A percentile compares a stretch with the other conserved stretches of the same genome.
phyloP scores from a whole-genome alignment of 352 stramenopile species.

The Phytophthora foliorum region DNA sequence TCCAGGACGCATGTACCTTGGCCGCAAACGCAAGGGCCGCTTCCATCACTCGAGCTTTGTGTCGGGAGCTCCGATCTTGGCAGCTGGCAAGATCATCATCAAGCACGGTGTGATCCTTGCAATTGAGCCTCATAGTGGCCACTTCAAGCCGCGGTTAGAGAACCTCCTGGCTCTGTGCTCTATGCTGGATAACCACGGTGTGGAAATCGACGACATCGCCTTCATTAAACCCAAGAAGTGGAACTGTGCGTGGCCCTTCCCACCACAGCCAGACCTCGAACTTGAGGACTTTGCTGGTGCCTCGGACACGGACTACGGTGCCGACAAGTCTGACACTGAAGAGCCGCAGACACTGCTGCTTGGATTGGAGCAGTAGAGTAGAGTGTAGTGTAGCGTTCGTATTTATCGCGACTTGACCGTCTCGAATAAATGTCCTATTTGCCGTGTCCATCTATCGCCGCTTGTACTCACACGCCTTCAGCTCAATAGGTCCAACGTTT shows the following conservation, averaged over 20 bases:
- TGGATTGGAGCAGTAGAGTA: slow-evolving; percentile 22
- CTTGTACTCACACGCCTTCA: slow-evolving; percentile 91
- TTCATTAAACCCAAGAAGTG: slow-evolving; percentile 83
- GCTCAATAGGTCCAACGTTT: slow-evolving; percentile 60
- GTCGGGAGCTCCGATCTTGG: slow-evolving; percentile 62
- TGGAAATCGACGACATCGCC: slow-evolving; percentile 52
- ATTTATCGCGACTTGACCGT: slow-evolving; percentile 32
- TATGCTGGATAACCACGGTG: slow-evolving; percentile 45
- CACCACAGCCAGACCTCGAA: slow-evolving; percentile 40
- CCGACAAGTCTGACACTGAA: slow-evolving; percentile 54
- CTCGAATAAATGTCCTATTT: slow-evolving; percentile 29
- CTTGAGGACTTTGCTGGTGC: slow-evolving; percentile 48
- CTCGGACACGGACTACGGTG: slow-evolving; percentile 59
- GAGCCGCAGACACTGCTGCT: slow-evolving; percentile 30
- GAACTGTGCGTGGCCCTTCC: slow-evolving; percentile 69
- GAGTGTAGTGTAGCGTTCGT: slow-evolving; percentile 20
- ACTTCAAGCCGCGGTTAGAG: slow-evolving; percentile 73
- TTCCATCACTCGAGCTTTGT: slow-evolving; percentile 89
- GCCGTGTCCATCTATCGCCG: slow-evolving; percentile 52
- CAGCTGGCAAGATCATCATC: slow-evolving; percentile 77
- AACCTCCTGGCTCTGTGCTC: slow-evolving; percentile 58
- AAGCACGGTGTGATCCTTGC: slow-evolving; percentile 62
- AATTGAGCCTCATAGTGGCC: slow-evolving; percentile 78
- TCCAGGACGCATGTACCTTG: slow-evolving; percentile 58
- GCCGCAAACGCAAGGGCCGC: slow-evolving; percentile 72